Conservation (phyloP, 352 stramenopile species). For the Phytopythium delawarense region DNA sequence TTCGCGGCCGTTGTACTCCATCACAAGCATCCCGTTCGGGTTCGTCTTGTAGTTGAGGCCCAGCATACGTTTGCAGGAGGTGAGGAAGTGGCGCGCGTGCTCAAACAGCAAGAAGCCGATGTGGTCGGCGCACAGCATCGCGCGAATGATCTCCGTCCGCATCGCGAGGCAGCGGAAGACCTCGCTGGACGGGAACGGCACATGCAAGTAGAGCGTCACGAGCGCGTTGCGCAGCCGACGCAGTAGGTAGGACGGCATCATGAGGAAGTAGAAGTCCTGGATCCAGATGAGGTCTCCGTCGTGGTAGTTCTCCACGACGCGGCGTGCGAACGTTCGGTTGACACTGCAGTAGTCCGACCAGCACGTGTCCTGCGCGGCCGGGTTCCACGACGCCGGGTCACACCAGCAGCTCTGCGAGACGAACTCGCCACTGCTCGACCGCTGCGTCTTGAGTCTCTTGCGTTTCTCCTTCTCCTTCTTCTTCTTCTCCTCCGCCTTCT, state of each 20-base stretch:
- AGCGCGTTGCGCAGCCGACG: slow-evolving; percentile 88
- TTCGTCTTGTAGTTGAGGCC: slow-evolving; percentile 92
- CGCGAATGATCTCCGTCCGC: slow-evolving; percentile 88
- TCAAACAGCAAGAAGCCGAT: slow-evolving; percentile 94
- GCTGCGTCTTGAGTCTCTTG: not conserved
- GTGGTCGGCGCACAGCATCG: slow-evolving; percentile 89
- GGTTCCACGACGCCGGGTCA: slow-evolving; percentile 73
- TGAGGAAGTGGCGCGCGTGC: slow-evolving; percentile 91
- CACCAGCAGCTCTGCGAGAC: slow-evolving; percentile 36
- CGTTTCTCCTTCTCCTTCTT: not conserved
- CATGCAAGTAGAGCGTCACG: slow-evolving; percentile 97
- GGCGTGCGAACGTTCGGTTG: slow-evolving; percentile 53
- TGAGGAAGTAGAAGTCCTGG: slow-evolving; percentile 97
- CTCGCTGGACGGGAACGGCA: slow-evolving; percentile 97
- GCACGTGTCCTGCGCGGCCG: slow-evolving; percentile 67
- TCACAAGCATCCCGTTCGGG: slow-evolving; percentile 82
- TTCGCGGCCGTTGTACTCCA: slow-evolving; percentile 96
- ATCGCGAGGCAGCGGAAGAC: slow-evolving; percentile 95
- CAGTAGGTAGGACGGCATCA: slow-evolving; percentile 96
- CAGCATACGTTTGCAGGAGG: slow-evolving; percentile 90
- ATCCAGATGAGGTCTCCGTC: slow-evolving; percentile 94
- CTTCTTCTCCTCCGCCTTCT: not conserved
- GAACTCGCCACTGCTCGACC: slow-evolving; percentile 4
- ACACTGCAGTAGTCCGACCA: slow-evolving; percentile 80
- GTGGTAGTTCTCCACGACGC: slow-evolving; percentile 72